A percentile compares a stretch with the other conserved stretches of the same genome.
Evolutionary conservation across 306 rosid genomes (phyloP).

Genomic region (Canavalia ensiformis): DNA sequence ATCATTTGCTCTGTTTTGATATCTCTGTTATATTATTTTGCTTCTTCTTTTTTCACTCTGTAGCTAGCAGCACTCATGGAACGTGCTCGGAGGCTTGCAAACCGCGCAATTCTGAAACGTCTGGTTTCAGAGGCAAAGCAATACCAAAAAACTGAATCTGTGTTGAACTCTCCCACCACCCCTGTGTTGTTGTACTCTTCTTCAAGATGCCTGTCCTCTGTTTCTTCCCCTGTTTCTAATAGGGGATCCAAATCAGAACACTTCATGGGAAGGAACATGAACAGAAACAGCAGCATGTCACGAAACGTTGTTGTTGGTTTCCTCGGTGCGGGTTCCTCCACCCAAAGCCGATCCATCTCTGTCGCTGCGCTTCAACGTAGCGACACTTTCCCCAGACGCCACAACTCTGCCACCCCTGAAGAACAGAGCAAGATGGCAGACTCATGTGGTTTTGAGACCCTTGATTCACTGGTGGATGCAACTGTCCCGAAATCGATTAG

Average conservation of each 20-base stretch:
- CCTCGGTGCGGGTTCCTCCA: slow-evolving; percentile 41
- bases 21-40: neutral
- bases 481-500: slow-evolving; percentile 96
- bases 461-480: slow-evolving; percentile 83
- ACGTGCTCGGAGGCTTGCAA: slow-evolving; percentile 92
- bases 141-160: slow-evolving; percentile 65
- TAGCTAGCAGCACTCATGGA: slow-evolving; percentile 67
- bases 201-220: slow-evolving; percentile 78
- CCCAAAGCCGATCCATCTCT: slow-evolving; percentile 79
- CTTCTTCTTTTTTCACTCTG: neutral
- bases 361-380: slow-evolving; percentile 87
- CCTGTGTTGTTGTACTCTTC: slow-evolving; percentile 66
- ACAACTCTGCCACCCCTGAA: slow-evolving; percentile 92
- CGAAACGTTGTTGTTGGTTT: slow-evolving; percentile 40
- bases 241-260: slow-evolving; percentile 58
- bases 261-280: slow-evolving; percentile 38
- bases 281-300: slow-evolving; percentile 6
- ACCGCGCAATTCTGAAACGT: slow-evolving; percentile 87
- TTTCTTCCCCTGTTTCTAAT: slow-evolving; percentile 61
- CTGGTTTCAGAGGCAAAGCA: slow-evolving; percentile 81
- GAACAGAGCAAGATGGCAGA: slow-evolving; percentile 86
- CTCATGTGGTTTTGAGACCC: slow-evolving; percentile 64
- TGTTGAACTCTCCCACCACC: slow-evolving; percentile 58
- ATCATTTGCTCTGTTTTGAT: slow-evolving; percentile 22
- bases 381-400: slow-evolving; percentile 93